A percentile compares a stretch with the other conserved stretches of the same genome.
phyloP scores from a whole-genome alignment of 2,329 filamentous ascomycete genomes.

The Pestalotiopsis sp. region DNA sequence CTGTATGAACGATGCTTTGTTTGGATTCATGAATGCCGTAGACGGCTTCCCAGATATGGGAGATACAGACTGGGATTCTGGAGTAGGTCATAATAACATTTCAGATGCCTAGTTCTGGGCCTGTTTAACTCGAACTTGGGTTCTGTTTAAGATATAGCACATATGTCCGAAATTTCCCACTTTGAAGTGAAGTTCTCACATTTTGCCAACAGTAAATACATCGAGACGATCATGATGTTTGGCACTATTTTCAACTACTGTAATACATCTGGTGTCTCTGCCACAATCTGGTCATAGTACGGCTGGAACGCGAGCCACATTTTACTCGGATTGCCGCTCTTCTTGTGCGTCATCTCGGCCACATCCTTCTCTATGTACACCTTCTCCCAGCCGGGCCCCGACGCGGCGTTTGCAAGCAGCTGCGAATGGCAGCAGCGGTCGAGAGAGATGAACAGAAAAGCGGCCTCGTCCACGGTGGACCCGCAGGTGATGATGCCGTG shows the following conservation, averaged over 20 bases:
- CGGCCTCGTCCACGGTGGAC: slow-evolving; percentile 41
- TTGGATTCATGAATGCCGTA: slow-evolving; percentile 3
- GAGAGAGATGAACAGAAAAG: slow-evolving; percentile 47
- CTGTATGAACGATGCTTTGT: slow-evolving; percentile 1
- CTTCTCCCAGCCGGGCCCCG: slow-evolving; percentile 10
- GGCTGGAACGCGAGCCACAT: slow-evolving; percentile 11
- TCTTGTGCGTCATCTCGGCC: slow-evolving; percentile 12
- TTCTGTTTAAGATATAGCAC: neutral
- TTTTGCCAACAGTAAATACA: neutral
- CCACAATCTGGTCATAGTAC: slow-evolving; percentile 7
- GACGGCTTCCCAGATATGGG: neutral
- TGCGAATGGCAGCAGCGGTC: slow-evolving; percentile 39
- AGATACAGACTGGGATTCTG: neutral
- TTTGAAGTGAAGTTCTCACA: neutral
- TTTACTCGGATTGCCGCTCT: slow-evolving; percentile 6
- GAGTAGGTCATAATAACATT: neutral
- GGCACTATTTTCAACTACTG: neutral
- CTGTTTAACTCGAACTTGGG: neutral
- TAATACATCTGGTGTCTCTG: slow-evolving; percentile 1
- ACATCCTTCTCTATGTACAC: slow-evolving; percentile 12
- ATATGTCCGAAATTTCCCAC: neutral
- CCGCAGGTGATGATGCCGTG: slow-evolving; percentile 47
- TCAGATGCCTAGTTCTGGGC: neutral
- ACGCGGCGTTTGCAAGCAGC: slow-evolving; percentile 36
- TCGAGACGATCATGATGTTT: neutral